Percentiles rank a stretch among this genome's conserved stretches.
Conservation (phyloP, 106 monocot genomes). For the Agapanthus africanus region DNA sequence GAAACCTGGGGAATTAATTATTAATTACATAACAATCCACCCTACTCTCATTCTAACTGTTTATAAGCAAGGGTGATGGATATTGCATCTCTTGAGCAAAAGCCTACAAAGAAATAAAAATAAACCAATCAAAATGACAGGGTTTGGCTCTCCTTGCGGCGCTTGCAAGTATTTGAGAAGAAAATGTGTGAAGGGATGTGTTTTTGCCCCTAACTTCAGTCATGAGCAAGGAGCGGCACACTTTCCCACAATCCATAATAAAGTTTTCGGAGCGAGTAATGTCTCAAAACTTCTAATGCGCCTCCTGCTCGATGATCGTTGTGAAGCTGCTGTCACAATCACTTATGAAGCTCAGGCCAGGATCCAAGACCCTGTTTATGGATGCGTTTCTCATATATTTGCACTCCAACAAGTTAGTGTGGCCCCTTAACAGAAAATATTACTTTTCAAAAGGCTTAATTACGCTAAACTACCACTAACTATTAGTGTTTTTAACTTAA, state of each 20-base stretch:
- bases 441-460: neutral
- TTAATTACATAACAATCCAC: conserved; percentile 18
- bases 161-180: conserved; percentile 93
- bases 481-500: too few relatives aligned
- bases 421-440: too few relatives aligned
- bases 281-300: conserved; percentile 80
- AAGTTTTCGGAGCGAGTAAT: conserved; percentile 90
- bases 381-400: conserved; percentile 48
- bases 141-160: conserved; percentile 84
- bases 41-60: conserved; percentile 9
- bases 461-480: too few relatives aligned
- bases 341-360: conserved; percentile 85
- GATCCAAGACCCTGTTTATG: conserved; percentile 61
- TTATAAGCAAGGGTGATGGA: conserved; percentile 24
- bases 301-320: conserved; percentile 55
- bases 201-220: conserved; percentile 88
- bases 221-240: conserved; percentile 90
- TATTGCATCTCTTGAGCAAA: neutral
- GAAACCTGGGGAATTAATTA: conserved; percentile 52
- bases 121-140: conserved; percentile 25
- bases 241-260: conserved; percentile 86
- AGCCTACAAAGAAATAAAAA: conserved; percentile 2
- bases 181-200: conserved; percentile 75
- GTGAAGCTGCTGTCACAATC: conserved; percentile 76
- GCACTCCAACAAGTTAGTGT: conserved; percentile 52